These are phyloP conservation scores for Tardiomyces digboiensis DNA, from an alignment of 1,139 yeast genomes.

Conservation along the genomic window DNA sequence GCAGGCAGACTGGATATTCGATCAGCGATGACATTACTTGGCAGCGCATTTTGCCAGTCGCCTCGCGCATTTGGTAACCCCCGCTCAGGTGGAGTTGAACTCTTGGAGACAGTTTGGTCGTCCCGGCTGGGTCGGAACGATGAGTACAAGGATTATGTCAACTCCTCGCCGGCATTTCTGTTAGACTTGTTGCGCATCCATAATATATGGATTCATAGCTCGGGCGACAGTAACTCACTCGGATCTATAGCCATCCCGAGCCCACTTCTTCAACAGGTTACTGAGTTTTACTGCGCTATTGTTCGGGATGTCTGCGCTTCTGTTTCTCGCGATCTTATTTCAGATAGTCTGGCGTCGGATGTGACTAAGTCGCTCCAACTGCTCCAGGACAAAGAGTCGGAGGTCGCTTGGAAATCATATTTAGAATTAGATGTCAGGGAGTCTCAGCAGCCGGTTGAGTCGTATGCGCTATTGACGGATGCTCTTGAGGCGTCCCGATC, in stretches of 20 bases:
- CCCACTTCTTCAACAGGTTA: conserved; percentile 9
- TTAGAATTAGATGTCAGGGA: too few relatives aligned
- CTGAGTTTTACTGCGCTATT: conserved; percentile 10
- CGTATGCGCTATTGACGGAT: too few relatives aligned
- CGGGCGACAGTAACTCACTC: conserved; percentile 11
- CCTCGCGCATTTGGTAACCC: conserved; percentile 13
- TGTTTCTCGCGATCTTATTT: neutral
- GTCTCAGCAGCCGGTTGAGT: too few relatives aligned
- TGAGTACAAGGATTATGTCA: conserved; percentile 3
- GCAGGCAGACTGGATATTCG: neutral
- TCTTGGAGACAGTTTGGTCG: conserved; percentile 13
- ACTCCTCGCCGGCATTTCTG: conserved; percentile 5
- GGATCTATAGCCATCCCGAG: conserved; percentile 17
- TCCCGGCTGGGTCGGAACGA: conserved; percentile 4
- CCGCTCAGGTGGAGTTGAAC: conserved; percentile 11
- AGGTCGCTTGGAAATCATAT: neutral
- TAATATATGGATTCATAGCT: conserved; percentile 15
- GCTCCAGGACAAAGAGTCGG: neutral
- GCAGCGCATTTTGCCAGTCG: neutral
- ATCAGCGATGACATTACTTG: neutral
- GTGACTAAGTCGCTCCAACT: neutral
- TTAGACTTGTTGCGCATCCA: conserved; percentile 15
- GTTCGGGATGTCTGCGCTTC: conserved; percentile 8
- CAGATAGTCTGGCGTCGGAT: neutral
- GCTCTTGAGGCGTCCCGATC: too few relatives aligned